Conservation (phyloP, 2,329 filamentous ascomycete genomes). For the Aspergillus viridinutans region DNA sequence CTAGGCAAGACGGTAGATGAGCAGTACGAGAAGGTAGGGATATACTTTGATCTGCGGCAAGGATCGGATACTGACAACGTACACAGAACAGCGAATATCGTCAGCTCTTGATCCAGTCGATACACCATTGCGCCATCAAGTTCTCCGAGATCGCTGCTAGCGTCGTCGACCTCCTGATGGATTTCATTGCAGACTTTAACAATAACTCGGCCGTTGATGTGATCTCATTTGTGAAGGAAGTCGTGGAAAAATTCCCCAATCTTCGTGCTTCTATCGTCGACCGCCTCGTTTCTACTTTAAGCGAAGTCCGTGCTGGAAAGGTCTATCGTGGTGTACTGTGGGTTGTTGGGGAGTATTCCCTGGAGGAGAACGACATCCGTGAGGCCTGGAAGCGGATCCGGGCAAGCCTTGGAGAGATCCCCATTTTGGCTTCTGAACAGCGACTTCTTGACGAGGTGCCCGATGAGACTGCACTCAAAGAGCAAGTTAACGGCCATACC, state of each 20-base stretch:
- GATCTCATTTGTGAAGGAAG: constrained; percentile 97
- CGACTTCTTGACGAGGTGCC: constrained; percentile 78
- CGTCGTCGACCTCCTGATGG: constrained; percentile 95
- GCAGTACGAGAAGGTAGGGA: constrained; percentile 80
- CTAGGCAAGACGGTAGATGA: constrained; percentile 96
- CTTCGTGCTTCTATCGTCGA: constrained; percentile 82
- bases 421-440: constrained; percentile 92
- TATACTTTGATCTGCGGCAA: background rate
- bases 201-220: constrained; percentile 95
- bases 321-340: constrained; percentile 95
- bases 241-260: constrained; percentile 95
- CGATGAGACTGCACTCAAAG: constrained; percentile 61
- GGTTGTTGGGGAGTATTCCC: constrained; percentile 96
- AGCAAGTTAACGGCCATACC: constrained; percentile 74
- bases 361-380: constrained; percentile 88
- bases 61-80: constrained; percentile 17
- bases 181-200: constrained; percentile 98
- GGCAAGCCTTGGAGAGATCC: constrained; percentile 90
- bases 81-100: constrained; percentile 79
- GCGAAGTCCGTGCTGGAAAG: constrained; percentile 92
- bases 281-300: constrained; percentile 81
- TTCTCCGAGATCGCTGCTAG: constrained; percentile 97
- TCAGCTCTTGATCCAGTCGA: constrained; percentile 90
- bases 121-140: constrained; percentile 97
- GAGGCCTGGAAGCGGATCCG: constrained; percentile 97